Evolutionary conservation across 1,284 basidiomycete species (phyloP), one percentile per base, ranked within the genome.

Genomic region (Tranzscheliella williamsii): DNA sequence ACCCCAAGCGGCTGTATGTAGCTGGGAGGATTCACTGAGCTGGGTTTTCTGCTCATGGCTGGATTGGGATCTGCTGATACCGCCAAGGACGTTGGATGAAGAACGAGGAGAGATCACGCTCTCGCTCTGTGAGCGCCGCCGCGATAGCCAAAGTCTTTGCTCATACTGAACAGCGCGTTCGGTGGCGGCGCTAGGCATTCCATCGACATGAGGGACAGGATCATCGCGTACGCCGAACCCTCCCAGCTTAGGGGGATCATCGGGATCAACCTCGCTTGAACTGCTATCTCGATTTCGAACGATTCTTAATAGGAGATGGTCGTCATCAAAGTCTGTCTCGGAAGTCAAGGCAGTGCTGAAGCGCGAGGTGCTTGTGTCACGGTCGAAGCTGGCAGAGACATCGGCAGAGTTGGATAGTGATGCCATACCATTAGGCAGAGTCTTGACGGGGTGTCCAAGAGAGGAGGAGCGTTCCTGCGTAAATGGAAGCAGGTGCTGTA

Each of bases 1-100:
- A 4, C 58, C 62, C 68, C 65, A 68, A 12, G 32, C 18, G 12
- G 9, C 13, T 8, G 32, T 15, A 9, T 34, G n/a, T n/a, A n/a
- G n/a, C n/a, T n/a, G n/a, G n/a, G n/a, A n/a, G n/a, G n/a, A n/a
- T n/a, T n/a, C n/a, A n/a, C n/a, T n/a, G n/a, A n/a, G n/a, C n/a
- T n/a, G n/a, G n/a, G n/a, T n/a, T n/a, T n/a, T n/a, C n/a, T n/a
- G n/a, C n/a, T n/a, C n/a, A n/a, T n/a, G n/a, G n/a, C n/a, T n/a
- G n/a, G n/a, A n/a, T n/a, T n/a, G n/a, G n/a, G n/a, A n/a, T n/a
- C n/a, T n/a, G n/a, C n/a, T n/a, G n/a, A n/a, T n/a, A n/a, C n/a
- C n/a, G n/a, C n/a, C n/a, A n/a, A n/a, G n/a, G n/a, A n/a, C n/a
- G n/a, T n/a, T n/a, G n/a, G n/a, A n/a, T n/a, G n/a, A n/a, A n/a